These are phyloP conservation scores for Sindora glabra DNA, from an alignment of 306 rosid species.

Conservation along the genomic window DNA sequence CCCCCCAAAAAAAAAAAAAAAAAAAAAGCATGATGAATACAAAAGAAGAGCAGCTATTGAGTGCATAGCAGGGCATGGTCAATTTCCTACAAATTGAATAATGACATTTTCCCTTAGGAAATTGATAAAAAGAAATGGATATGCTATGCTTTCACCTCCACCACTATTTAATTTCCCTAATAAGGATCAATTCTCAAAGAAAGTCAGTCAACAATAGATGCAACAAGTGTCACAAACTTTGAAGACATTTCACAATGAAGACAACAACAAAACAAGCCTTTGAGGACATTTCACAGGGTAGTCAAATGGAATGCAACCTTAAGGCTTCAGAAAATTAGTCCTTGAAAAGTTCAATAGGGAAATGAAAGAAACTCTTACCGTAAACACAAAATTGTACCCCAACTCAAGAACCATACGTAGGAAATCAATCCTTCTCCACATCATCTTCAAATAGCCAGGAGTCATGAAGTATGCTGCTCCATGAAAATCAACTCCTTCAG, in stretches of 20 bases:
- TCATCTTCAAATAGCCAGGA: slow-evolving; percentile 79
- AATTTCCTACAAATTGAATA: neutral
- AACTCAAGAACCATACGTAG: slow-evolving; percentile 73
- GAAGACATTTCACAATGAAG: neutral
- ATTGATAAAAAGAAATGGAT: neutral
- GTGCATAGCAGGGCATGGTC: neutral
- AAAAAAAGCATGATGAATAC: slow-evolving; percentile 3
- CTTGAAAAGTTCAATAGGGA: slow-evolving; percentile 8
- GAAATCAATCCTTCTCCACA: slow-evolving; percentile 95
- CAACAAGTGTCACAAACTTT: neutral
- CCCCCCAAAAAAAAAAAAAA: neutral
- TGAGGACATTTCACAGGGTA: neutral
- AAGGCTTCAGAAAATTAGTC: neutral
- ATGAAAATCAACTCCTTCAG: slow-evolving; percentile 65
- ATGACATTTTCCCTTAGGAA: neutral
- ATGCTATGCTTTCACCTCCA: neutral
- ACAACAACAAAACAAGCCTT: too few species aligned
- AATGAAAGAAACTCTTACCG: slow-evolving; percentile 46
- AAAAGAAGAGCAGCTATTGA: slow-evolving; percentile 1
- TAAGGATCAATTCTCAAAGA: neutral
- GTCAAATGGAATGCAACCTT: neutral
- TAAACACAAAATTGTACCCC: slow-evolving; percentile 94
- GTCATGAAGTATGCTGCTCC: slow-evolving; percentile 86
- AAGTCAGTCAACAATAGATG: slow-evolving; percentile 3
- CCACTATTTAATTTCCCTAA: slow-evolving; percentile 2